These are phyloP conservation scores for Claviceps pazoutovae DNA, from an alignment of 2,329 filamentous ascomycete genomes.

Conservation along the genomic window DNA sequence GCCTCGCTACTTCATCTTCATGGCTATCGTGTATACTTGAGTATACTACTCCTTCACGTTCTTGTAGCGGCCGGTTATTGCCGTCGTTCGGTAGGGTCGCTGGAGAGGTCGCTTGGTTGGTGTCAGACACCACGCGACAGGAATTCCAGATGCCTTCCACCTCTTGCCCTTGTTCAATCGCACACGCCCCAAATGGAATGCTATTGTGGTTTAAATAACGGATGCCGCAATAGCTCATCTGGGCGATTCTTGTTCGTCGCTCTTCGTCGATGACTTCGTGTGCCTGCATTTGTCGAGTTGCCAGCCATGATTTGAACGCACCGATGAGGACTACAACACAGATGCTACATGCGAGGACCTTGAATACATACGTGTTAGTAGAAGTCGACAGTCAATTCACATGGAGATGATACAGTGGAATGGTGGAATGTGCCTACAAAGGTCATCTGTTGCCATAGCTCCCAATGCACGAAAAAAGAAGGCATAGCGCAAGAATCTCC, in stretches of 20 bases:
- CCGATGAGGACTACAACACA: constrained; percentile 55
- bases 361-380: neutral
- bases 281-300: constrained; percentile 38
- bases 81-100: constrained; percentile 10
- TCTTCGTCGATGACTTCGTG: constrained; percentile 53
- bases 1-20: neutral
- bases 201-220: constrained; percentile 30
- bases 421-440: constrained; percentile 49
- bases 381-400: no score
- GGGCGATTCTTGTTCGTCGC: constrained; percentile 38
- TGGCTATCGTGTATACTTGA: neutral
- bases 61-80: neutral
- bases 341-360: constrained; percentile 64
- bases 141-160: constrained; percentile 77
- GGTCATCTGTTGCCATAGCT: constrained; percentile 78
- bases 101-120: constrained; percentile 12
- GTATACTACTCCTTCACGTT: neutral
- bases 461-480: constrained; percentile 55
- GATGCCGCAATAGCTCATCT: constrained; percentile 43
- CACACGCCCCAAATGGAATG: constrained; percentile 75
- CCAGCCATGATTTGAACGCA: constrained; percentile 52
- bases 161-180: constrained; percentile 69
- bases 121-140: constrained; percentile 28
- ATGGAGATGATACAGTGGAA: neutral
- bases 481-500: constrained; percentile 12